These are phyloP conservation scores for Epichloe glyceriae DNA, from an alignment of 2,329 filamentous ascomycete species.

Conservation along the genomic window DNA sequence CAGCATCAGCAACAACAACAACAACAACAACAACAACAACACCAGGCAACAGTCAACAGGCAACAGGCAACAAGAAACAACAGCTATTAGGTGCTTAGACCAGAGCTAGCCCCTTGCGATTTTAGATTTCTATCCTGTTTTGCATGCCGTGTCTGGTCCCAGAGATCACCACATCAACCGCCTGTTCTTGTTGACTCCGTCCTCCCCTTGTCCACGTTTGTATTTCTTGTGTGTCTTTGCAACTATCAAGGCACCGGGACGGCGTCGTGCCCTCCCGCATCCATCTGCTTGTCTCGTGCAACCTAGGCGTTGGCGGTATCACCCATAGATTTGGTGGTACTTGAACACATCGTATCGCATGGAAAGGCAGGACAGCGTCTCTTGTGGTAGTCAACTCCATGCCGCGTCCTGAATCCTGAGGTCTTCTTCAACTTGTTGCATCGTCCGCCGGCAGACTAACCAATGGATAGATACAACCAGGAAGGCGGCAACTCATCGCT, in stretches of 20 bases:
- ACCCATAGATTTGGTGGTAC: conserved; percentile 20
- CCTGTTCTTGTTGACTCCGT: not conserved
- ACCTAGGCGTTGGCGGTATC: conserved; percentile 33
- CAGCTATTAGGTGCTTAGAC: not conserved
- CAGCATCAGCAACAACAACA: not conserved
- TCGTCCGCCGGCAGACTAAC: conserved; percentile 6
- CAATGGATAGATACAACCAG: conserved; percentile 37
- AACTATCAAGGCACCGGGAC: conserved; percentile 4
- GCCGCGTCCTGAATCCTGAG: conserved; percentile 3
- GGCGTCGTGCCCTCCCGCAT: conserved; percentile 5
- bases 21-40: not conserved
- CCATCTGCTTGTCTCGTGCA: conserved; percentile 20
- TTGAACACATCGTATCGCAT: conserved; percentile 19
- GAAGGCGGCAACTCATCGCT: conserved; percentile 39
- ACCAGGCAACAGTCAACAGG: not conserved
- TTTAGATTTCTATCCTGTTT: not conserved
- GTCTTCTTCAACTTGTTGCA: conserved; percentile 6
- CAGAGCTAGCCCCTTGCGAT: not conserved
- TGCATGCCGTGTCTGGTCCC: not conserved
- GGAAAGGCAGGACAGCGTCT: conserved; percentile 24
- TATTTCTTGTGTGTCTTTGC: not conserved
- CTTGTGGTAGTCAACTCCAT: conserved; percentile 15
- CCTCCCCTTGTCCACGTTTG: not conserved
- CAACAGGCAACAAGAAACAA: not conserved
- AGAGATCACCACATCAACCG: not conserved